These are phyloP conservation scores for Bassia scoparia DNA, from an alignment of 148 eudicot species.

Conservation along the genomic window DNA sequence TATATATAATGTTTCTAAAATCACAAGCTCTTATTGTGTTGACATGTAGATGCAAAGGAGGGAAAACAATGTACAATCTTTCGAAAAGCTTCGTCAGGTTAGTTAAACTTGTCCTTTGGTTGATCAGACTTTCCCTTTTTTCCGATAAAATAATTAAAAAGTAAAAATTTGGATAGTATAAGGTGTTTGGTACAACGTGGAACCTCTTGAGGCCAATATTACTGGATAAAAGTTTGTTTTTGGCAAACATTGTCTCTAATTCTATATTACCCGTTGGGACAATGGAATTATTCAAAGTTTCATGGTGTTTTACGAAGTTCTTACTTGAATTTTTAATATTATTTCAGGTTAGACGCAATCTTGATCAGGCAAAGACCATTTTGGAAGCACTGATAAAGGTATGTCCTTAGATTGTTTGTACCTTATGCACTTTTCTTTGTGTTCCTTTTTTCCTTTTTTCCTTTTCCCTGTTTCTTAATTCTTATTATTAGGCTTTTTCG, in stretches of 20 bases:
- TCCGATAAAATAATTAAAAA: too few relatives aligned
- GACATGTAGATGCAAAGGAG: slow-evolving; percentile 82
- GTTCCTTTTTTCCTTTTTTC: background rate
- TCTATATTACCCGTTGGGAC: background rate
- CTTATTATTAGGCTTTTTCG: background rate
- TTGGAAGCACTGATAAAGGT: slow-evolving; percentile 87
- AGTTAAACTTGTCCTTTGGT: background rate
- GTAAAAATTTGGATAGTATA: too few relatives aligned
- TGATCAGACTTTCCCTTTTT: background rate
- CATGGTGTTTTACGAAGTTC: background rate
- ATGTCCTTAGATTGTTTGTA: too few relatives aligned
- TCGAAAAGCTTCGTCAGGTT: slow-evolving; percentile 97
- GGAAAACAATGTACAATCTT: slow-evolving; percentile 97
- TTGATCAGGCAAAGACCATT: slow-evolving; percentile 87
- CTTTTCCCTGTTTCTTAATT: too few relatives aligned
- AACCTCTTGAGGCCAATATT: background rate
- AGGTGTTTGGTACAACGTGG: background rate
- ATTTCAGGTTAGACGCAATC: slow-evolving; percentile 88
- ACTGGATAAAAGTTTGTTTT: background rate
- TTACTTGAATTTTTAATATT: background rate
- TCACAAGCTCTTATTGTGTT: slow-evolving; percentile 11
- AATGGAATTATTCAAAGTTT: background rate
- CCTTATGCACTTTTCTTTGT: too few relatives aligned
- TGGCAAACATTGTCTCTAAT: background rate
- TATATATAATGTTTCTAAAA: background rate